Percentiles rank a stretch among this genome's conserved stretches.
phyloP scores from a whole-genome alignment of 148 eudicot species.

The Pouteria glomerata region DNA sequence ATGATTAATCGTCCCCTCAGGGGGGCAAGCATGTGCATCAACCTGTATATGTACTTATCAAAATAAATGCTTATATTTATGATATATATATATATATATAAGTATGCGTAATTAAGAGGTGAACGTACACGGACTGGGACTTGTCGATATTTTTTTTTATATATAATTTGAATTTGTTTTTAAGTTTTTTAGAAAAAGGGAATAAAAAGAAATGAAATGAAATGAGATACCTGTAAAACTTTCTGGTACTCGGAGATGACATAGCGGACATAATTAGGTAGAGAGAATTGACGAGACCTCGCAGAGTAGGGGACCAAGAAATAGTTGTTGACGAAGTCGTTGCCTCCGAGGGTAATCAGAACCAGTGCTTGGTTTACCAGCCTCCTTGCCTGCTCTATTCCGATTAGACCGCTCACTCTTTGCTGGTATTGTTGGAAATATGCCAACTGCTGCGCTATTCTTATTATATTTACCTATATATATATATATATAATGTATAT shows the following conservation, averaged over 20 bases:
- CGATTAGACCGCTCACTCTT: slow-evolving; percentile 12
- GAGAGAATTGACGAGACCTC: slow-evolving; percentile 18
- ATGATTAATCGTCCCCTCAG: no score
- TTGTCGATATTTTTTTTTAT: no score
- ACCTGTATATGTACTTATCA: no score
- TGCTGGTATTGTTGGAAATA: slow-evolving; percentile 22
- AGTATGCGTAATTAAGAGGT: no score
- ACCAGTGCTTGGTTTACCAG: slow-evolving; percentile 20
- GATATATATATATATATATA: no score
- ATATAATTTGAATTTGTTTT: no score
- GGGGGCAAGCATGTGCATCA: no score
- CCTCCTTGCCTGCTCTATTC: neutral
- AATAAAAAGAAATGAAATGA: no score
- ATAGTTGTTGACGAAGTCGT: slow-evolving; percentile 24
- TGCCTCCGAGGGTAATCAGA: slow-evolving; percentile 19
- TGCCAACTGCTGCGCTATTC: slow-evolving; percentile 13
- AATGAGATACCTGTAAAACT: slow-evolving; percentile 18
- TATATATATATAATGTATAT: neutral
- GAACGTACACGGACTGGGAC: no score
- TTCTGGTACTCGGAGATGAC: slow-evolving; percentile 16
- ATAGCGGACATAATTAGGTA: slow-evolving; percentile 14
- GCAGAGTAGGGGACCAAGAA: slow-evolving; percentile 21
- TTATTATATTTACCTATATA: slow-evolving; percentile 14
- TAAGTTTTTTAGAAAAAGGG: no score
- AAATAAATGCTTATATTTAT: no score